Evolutionary conservation across 306 rosid genomes (phyloP), one percentile per base, ranked within the genome.

Genomic region (Corylus americana): DNA sequence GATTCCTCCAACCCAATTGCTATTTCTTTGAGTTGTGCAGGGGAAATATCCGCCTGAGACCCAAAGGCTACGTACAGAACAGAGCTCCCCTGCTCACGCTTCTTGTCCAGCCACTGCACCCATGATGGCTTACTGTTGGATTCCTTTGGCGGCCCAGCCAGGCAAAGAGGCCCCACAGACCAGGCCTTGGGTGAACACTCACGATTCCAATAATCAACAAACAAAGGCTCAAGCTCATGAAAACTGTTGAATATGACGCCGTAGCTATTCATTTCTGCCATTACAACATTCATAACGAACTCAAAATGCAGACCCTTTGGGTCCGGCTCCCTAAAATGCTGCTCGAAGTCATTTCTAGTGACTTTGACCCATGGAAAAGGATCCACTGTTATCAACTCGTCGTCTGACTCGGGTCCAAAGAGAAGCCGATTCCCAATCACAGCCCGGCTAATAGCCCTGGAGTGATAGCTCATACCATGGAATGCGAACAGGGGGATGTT

Each of bases 31-130:
- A 86, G 16, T 22, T 90, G 90, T 49, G 76, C 67, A 0, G 55
- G 11, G 0, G 86, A 82, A 25, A 86, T 67, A 55, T 86, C 82
- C 25, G 82, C 76, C 35, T 87, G 91, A 4, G 88, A 51, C 3
- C 91, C 93, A 17, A 90, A 88, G 12, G 89, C 91, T 11, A 87
- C 71, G 47, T 90, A 90, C 47, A 86, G 31, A 16, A 90, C 87
- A 0, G 61, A 8, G 4, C 62, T n/a, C 22, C 69, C 78, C 16
- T 69, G 70, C 4, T 48, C 31, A 3, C 1, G 55, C 70, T 63
- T 85, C 3, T 57, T 20, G 51, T 89, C 89, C 0, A 87, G 81
- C 92, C 92, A 90, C 57, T 70, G 62, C 1, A 74, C 4, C 86
- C 86, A 85, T 4, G 3, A 5, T 0, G 78, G 73, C 44, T 77